phyloP scores from a whole-genome alignment of 345 rosid genomes.

The Melastoma malabathricum region DNA sequence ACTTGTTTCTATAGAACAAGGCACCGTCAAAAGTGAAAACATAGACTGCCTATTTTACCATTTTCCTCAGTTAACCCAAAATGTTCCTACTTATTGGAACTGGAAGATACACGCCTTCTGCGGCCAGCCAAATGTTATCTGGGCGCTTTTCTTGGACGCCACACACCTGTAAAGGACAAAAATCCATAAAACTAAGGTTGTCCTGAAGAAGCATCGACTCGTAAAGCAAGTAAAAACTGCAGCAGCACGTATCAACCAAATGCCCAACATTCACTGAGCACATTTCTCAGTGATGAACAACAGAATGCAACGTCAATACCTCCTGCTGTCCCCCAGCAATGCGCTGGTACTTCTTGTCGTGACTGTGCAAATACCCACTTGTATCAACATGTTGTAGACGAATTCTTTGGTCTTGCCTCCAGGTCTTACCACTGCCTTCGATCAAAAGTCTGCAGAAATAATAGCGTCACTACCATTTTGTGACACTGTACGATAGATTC shows the following conservation, averaged over 20 bases:
- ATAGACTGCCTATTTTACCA: too few species aligned
- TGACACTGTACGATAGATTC: too few species aligned
- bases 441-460: slow-evolving; percentile 43
- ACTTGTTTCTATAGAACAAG: slow-evolving; percentile 17
- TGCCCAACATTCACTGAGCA: too few species aligned
- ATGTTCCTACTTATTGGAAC: slow-evolving; percentile 43
- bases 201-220: too few species aligned
- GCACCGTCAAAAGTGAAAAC: neutral
- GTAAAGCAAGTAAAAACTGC: too few species aligned
- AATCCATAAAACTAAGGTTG: too few species aligned
- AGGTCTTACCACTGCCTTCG: slow-evolving; percentile 86
- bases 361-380: slow-evolving; percentile 86
- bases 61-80: too few species aligned
- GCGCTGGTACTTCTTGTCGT: slow-evolving; percentile 90
- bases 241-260: too few species aligned
- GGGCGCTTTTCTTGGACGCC: slow-evolving; percentile 74
- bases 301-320: slow-evolving; percentile 20
- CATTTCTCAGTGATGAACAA: neutral
- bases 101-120: slow-evolving; percentile 94
- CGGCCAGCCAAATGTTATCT: slow-evolving; percentile 88
- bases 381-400: slow-evolving; percentile 96
- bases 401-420: slow-evolving; percentile 89
- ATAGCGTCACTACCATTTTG: neutral
- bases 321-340: slow-evolving; percentile 99
- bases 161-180: slow-evolving; percentile 42